Evolutionary conservation across 1,284 basidiomycete species (phyloP), one percentile per base, ranked within the genome.

Genomic region (Afroboletus lepidellus): DNA sequence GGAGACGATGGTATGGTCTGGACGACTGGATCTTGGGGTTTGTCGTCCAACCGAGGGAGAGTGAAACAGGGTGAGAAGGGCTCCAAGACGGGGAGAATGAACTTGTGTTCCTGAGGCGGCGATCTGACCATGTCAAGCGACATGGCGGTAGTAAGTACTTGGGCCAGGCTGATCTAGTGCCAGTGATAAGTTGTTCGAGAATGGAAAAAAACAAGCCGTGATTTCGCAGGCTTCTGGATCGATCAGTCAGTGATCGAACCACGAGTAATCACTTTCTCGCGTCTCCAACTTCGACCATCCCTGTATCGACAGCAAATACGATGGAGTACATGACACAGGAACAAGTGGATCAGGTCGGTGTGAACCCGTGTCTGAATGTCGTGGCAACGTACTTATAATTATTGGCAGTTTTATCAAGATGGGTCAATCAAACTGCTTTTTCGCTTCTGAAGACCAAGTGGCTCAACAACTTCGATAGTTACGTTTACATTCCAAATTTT

Each of bases 401-500:
- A n/a, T n/a, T n/a, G n/a, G n/a, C 32, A 61, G 57, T 60, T 60
- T 44, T 59, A 62, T 56, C 53, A 43, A 36, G 53, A 60, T 11
- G 69, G 70, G 70, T 61, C 30, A 33, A 56, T 53, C n/a, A 25
- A 18, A 23, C 12, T 13, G n/a, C n/a, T n/a, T 49, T 32, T 45
- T 23, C 24, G 15, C 23, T 23, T 48, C 36, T 5, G 12, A 27
- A 47, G 24, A 15, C 37, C 24, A 1, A 23, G 29, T 11, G 48
- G 9, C 44, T 42, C 24, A 47, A 48, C 12, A 18, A 32, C 41
- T 25, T 46, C 34, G 23, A 44, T 57, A 90, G 94, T 41, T 97
- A 95, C 66, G 79, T 96, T 24, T 72, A 91, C 50, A 66, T 98
- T 23, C 88, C 86, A 0, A 70, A 70, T 16, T 98, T 98, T 71